These are phyloP conservation scores for Hypoxylon sp. DNA, from an alignment of 2,329 filamentous ascomycete genomes.

Conservation along the genomic window DNA sequence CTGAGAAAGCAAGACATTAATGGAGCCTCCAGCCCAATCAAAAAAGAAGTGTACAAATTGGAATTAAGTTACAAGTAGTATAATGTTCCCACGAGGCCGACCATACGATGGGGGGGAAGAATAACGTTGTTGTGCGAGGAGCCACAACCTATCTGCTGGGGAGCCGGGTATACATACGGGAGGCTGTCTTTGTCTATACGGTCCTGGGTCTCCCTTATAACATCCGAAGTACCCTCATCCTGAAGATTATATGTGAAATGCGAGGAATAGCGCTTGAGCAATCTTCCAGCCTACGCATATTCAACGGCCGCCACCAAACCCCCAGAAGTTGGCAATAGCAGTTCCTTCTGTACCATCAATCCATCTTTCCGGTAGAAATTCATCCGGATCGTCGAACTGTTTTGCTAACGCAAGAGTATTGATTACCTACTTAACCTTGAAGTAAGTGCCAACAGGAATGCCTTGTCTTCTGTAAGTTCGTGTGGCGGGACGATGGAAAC, in stretches of 20 bases:
- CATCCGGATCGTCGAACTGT: neutral
- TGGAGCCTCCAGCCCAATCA: neutral
- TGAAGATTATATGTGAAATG: no score
- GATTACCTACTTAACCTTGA: neutral
- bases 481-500: neutral
- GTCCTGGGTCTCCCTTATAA: no score
- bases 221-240: no score
- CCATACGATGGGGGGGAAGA: no score
- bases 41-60: neutral
- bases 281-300: neutral
- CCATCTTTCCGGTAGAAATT: neutral
- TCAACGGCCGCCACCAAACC: neutral
- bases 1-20: neutral
- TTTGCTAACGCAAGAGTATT: neutral
- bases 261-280: neutral
- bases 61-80: neutral
- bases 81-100: neutral
- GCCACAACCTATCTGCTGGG: no score
- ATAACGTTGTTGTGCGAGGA: no score
- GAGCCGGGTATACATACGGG: no score
- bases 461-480: neutral
- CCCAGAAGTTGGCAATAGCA: neutral
- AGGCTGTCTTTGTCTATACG: no score
- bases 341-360: neutral
- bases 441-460: neutral